Conservation (phyloP, 768 basidiomycete species). For the Neoboletus magnificus region DNA sequence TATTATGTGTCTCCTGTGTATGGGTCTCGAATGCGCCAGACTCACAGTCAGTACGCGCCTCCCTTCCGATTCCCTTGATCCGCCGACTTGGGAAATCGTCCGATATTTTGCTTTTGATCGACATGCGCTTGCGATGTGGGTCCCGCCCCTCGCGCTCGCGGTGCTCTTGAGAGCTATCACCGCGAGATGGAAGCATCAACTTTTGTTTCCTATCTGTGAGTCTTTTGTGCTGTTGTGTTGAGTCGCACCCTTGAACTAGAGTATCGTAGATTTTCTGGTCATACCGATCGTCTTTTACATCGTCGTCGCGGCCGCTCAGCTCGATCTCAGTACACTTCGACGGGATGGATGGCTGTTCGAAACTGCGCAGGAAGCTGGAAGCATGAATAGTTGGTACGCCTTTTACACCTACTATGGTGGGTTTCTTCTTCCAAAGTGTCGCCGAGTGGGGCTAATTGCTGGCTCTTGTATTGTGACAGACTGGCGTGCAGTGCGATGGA, state of each 20-base stretch:
- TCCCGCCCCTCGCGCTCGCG: conserved; percentile 73
- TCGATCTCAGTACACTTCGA: conserved; percentile 61
- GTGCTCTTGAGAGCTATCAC: conserved; percentile 78
- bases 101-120: conserved; percentile 62
- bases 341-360: conserved; percentile 85
- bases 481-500: conserved; percentile 54
- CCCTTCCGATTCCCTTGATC: conserved; percentile 67
- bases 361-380: conserved; percentile 32
- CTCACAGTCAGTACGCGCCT: conserved; percentile 84
- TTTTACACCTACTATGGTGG: conserved; percentile 80
- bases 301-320: conserved; percentile 58
- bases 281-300: conserved; percentile 87
- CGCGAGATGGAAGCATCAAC: conserved; percentile 74
- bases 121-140: conserved; percentile 73
- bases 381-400: conserved; percentile 64
- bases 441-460: neutral
- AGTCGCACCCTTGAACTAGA: neutral
- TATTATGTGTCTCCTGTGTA: neutral
- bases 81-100: conserved; percentile 61
- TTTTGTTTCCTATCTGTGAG: conserved; percentile 87
- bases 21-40: conserved; percentile 34
- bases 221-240: neutral
- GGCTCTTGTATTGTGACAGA: conserved; percentile 34
- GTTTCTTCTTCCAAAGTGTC: conserved; percentile 11
- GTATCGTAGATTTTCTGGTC: conserved; percentile 61